Evolutionary conservation across 1,139 yeast species (phyloP).

Genomic region (Taphrina confusa): DNA sequence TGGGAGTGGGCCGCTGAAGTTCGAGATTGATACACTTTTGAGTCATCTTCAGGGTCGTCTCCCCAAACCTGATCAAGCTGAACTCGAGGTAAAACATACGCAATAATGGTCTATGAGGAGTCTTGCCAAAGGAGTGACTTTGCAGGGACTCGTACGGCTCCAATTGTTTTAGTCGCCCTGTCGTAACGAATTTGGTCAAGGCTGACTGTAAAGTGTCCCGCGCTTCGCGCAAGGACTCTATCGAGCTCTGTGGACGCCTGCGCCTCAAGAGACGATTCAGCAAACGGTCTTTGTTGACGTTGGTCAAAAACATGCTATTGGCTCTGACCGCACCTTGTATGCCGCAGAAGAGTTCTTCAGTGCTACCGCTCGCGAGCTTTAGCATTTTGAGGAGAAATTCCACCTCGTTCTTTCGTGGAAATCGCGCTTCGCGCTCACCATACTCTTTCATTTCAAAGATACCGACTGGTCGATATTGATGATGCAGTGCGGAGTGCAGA

Average conservation of each 20-base stretch:
- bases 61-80: slow-evolving; percentile 23
- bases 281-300: slow-evolving; percentile 34
- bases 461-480: slow-evolving; percentile 36
- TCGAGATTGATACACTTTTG: slow-evolving; percentile 32
- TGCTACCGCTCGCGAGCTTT: slow-evolving; percentile 7
- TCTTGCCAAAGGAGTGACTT: not conserved
- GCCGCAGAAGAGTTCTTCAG: slow-evolving; percentile 24
- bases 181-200: slow-evolving; percentile 18
- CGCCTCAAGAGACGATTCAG: slow-evolving; percentile 12
- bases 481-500: slow-evolving; percentile 31
- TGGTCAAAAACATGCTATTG: slow-evolving; percentile 20
- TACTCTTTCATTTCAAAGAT: slow-evolving; percentile 35
- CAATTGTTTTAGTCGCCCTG: slow-evolving; percentile 22
- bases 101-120: slow-evolving; percentile 24
- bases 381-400: slow-evolving; percentile 17
- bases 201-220: slow-evolving; percentile 13
- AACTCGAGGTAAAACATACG: slow-evolving; percentile 33
- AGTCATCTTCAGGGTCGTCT: slow-evolving; percentile 31
- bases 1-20: not conserved
- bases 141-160: slow-evolving; percentile 31
- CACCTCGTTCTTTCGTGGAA: slow-evolving; percentile 12
- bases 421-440: slow-evolving; percentile 30
- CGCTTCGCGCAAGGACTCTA: not conserved
- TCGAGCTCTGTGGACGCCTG: not conserved
- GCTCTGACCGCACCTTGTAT: slow-evolving; percentile 28